Evolutionary conservation across 176 grass and related monocot species (phyloP).

Genomic region (Saccharum officinarum): DNA sequence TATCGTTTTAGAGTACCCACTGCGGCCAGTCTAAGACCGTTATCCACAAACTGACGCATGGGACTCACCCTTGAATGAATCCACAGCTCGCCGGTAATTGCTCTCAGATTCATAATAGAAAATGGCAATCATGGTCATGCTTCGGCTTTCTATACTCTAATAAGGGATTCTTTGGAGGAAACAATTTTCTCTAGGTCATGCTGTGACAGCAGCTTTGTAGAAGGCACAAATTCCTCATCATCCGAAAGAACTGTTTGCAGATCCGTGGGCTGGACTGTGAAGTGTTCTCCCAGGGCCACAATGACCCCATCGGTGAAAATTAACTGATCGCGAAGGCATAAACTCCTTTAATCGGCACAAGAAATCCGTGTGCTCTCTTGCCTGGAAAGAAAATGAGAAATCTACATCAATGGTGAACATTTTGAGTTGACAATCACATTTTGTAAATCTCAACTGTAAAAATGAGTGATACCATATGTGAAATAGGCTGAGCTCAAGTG

Average conservation of each 20-base stretch:
- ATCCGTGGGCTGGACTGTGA: slow-evolving; percentile 35
- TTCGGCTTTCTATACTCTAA: neutral
- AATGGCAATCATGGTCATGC: neutral
- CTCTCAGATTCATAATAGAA: neutral
- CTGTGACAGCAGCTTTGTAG: slow-evolving; percentile 36
- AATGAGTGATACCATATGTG: neutral
- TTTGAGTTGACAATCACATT: neutral
- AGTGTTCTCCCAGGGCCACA: slow-evolving; percentile 41
- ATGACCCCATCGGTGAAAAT: slow-evolving; percentile 38
- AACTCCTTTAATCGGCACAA: slow-evolving; percentile 54
- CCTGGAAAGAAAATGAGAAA: slow-evolving; percentile 27
- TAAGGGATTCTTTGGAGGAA: slow-evolving; percentile 11
- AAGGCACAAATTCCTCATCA: slow-evolving; percentile 28
- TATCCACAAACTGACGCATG: too few species aligned
- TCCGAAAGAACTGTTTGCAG: slow-evolving; percentile 2
- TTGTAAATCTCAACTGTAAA: neutral
- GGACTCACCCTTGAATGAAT: neutral
- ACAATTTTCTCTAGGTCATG: slow-evolving; percentile 35
- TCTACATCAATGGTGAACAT: neutral
- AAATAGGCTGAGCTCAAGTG: neutral
- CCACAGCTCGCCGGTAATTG: neutral
- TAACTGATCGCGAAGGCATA: slow-evolving; percentile 45
- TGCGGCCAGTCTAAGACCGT: too few species aligned
- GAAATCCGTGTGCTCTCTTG: slow-evolving; percentile 56
- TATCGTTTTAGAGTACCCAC: too few species aligned